Evolutionary conservation across 163 green algal species (phyloP), one percentile per base, ranked within the genome.

Genomic region (Chlamydomonas reinhardtii): DNA sequence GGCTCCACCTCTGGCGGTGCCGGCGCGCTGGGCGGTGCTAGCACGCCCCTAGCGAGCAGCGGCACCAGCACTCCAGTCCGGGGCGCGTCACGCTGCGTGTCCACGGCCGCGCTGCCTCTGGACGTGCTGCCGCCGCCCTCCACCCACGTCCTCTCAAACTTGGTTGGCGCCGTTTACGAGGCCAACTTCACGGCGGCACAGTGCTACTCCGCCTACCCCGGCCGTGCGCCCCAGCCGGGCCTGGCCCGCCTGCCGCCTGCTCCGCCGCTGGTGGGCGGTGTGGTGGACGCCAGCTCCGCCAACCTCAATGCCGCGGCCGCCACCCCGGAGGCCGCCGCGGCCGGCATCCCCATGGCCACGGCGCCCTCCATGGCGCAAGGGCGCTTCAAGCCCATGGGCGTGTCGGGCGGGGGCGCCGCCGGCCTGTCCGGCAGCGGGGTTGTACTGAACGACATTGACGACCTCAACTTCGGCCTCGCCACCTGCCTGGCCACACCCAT

Each of bases 401-500:
- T 32, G 20, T 22, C 64, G 29, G 64, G 14, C 64, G 64, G 27
- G 16, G 29, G 29, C 64, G 64, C 64, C 29, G 64, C 64, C 64
- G 64, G 29, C 29, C 20, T 70, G 64, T 5, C 29, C 6, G 27
- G 64, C 64, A 29, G 14, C 3, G 16, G 16, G 64, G 27, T 34
- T 11, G 20, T 85, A 52, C 17, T 31, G 2, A 48, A 24, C 16
- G 68, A 77, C 27, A 48, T 85, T 0, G 52, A 68, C 68, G 35
- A 65, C 17, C 20, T 65, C 2, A 71, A 79, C 80, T 86, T 79
- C 29, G 80, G 80, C 2, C 56, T 86, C 35, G 80, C 80, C 22
- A 34, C 56, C 27, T 86, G 80, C 70, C 70, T 86, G 27, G 69
- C 80, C 35, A 86, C 80, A 15, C 80, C 80, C 54, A 79, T 86